Evolutionary conservation across 2,329 filamentous ascomycete genomes (phyloP), one percentile per base, ranked within the genome.

Genomic region (Metarhizium anisopliae): DNA sequence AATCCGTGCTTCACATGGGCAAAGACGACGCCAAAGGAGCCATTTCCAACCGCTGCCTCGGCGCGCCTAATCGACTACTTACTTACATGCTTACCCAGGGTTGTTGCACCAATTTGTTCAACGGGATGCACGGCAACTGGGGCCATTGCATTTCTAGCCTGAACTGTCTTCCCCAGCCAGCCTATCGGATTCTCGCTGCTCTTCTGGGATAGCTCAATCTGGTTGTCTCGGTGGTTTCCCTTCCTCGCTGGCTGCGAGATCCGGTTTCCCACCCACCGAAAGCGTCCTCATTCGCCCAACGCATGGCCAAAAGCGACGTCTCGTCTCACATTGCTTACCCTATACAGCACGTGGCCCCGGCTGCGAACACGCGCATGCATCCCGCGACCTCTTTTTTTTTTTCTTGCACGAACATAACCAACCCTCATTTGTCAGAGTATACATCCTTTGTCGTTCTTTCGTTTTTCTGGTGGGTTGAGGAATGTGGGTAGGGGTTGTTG

Each of bases 111-210:
- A 25, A 25, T 25, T 25, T 25, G 25, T 25, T 25, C 25, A 25
- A 25, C 25, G 25, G 25, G 25, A 25, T 25, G 25, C 25, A 25
- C 25, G 25, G 25, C 25, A 25, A 25, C 25, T 25, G 25, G 25
- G 25, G 25, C 25, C 25, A 25, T 25, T 25, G 25, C 25, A 25
- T 25, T 25, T 25, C 25, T 25, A 25, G 25, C 25, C 25, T 25
- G 25, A 25, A 25, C 25, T 25, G 25, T 4, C 20, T 6, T n/a
- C 20, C 18, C n/a, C 18, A 5, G 4, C 35, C 50, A 43, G 54
- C 54, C 54, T 52, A 52, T 52, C 54, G 50, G 50, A 52, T 55
- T 8, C 50, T 35, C 50, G 32, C 29, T 49, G 29, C 54, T 52
- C 54, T 49, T 55, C 50, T 35, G 50, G 54, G 50, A 40, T 55